Base-by-base conservation (phyloP, 2,329 filamentous ascomycete genomes). In the Hymenoscyphus linearis region DNA sequence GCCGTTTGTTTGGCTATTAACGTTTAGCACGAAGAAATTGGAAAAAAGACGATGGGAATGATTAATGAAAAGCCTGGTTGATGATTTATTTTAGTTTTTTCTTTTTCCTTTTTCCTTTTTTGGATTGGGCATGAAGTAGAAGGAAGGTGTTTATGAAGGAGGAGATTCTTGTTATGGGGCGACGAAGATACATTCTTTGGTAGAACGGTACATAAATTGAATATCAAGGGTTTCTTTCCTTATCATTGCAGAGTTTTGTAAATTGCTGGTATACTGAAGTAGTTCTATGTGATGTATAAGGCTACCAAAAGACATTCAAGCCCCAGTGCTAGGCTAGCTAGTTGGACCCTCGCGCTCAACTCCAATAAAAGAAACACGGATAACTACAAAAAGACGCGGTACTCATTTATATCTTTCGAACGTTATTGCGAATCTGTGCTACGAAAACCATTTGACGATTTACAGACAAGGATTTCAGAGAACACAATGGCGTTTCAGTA, bases 181-280 rank as follows among this genome's bases (percentile, higher is more conserved):
- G 6, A 26, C 3, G 16, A 14, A 37, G 13, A 31, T 26, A 4
- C 2, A 4, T 44, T 31, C 31, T 37, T 25, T 47, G 35, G 53
- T 4, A 16, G 31, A 25, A 18, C 16, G n/a, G 55, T 61, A 61
- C 40, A 61, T 58, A 61, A 61, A 61, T 61, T 61, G 59, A 61
- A 61, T 54, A 61, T 54, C 47, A 58, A 40, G 55, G 25, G 47
- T 60, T 60, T 26, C 37, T n/a, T 57, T 27, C 53, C 53, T 55
- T 40, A 16, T 7, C 37, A 6, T 40, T 40, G 13, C 16, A 6
- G 16, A 4, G 4, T 40, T n/a, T 40, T 18, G 35, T 37, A 9
- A n/a, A n/a, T n/a, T n/a, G n/a, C n/a, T n/a, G n/a, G n/a, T n/a
- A n/a, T n/a, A n/a, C n/a, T n/a, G n/a, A n/a, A n/a, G n/a, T n/a